phyloP scores from a whole-genome alignment of 495 filamentous ascomycete species.

The Hyaloscypha bicolor region DNA sequence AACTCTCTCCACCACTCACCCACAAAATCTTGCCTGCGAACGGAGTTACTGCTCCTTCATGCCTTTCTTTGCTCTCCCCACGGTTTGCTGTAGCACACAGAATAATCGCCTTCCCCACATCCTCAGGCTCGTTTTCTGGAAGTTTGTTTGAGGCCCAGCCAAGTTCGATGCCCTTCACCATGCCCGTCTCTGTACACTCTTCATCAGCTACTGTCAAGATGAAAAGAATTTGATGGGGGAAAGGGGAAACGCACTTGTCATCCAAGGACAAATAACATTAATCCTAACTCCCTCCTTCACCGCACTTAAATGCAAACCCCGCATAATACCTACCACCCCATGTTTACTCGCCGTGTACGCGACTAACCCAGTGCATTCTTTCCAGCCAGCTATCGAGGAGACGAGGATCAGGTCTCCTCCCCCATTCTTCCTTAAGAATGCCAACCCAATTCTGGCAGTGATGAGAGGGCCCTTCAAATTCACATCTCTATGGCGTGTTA shows the following conservation, averaged over 20 bases:
- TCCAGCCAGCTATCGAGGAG: constrained; percentile 39
- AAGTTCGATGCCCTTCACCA: constrained; percentile 41
- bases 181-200: constrained; percentile 31
- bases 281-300: constrained; percentile 38
- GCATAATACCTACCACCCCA: constrained; percentile 41
- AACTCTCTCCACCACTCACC: constrained; percentile 39
- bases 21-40: constrained; percentile 41
- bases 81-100: constrained; percentile 37
- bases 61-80: constrained; percentile 26
- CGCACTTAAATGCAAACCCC: constrained; percentile 36
- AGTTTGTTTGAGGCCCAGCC: constrained; percentile 38
- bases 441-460: constrained; percentile 37
- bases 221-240: background rate
- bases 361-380: constrained; percentile 39
- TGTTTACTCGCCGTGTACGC: constrained; percentile 43
- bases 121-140: constrained; percentile 38
- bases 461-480: constrained; percentile 39
- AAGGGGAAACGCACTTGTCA: constrained; percentile 38
- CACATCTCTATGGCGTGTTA: constrained; percentile 25
- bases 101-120: constrained; percentile 37
- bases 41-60: constrained; percentile 27
- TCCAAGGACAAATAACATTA: constrained; percentile 45
- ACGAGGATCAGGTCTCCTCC: constrained; percentile 41
- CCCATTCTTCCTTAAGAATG: constrained; percentile 36
- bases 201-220: background rate